Evolutionary conservation across 768 basidiomycete species (phyloP).

Genomic region (Hysterangium stoloniferum): DNA sequence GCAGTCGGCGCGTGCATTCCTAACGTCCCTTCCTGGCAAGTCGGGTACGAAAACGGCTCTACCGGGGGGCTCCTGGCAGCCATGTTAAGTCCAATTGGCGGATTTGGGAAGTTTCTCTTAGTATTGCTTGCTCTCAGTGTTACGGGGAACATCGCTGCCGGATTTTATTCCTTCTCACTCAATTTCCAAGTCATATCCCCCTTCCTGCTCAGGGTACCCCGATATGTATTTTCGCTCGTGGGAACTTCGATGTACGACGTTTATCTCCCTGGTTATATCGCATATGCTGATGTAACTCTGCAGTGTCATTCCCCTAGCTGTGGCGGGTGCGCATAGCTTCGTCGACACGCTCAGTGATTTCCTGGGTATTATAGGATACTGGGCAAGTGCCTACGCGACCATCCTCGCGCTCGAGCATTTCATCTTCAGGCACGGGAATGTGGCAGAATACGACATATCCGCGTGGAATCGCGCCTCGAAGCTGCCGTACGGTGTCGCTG

Average conservation of each 20-base stretch:
- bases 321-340: slow-evolving; percentile 62
- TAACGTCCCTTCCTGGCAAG: slow-evolving; percentile 46
- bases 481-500: slow-evolving; percentile 59
- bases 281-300: neutral
- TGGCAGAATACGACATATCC: slow-evolving; percentile 38
- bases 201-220: slow-evolving; percentile 46
- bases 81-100: slow-evolving; percentile 50
- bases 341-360: slow-evolving; percentile 57
- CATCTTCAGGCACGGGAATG: slow-evolving; percentile 47
- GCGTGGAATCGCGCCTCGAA: slow-evolving; percentile 46
- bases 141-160: slow-evolving; percentile 72
- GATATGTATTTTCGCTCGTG: slow-evolving; percentile 62
- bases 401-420: slow-evolving; percentile 62
- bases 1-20: slow-evolving; percentile 54
- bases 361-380: slow-evolving; percentile 63
- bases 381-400: slow-evolving; percentile 39
- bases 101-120: slow-evolving; percentile 64
- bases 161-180: slow-evolving; percentile 75
- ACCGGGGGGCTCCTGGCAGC: slow-evolving; percentile 60
- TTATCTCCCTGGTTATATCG: slow-evolving; percentile 10
- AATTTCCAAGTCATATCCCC: slow-evolving; percentile 67
- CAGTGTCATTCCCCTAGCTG: slow-evolving; percentile 60
- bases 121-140: slow-evolving; percentile 71
- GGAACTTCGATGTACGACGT: slow-evolving; percentile 55
- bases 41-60: slow-evolving; percentile 40